Base-by-base conservation (phyloP, 1,284 basidiomycete genomes). In the Pascua guehoae region DNA sequence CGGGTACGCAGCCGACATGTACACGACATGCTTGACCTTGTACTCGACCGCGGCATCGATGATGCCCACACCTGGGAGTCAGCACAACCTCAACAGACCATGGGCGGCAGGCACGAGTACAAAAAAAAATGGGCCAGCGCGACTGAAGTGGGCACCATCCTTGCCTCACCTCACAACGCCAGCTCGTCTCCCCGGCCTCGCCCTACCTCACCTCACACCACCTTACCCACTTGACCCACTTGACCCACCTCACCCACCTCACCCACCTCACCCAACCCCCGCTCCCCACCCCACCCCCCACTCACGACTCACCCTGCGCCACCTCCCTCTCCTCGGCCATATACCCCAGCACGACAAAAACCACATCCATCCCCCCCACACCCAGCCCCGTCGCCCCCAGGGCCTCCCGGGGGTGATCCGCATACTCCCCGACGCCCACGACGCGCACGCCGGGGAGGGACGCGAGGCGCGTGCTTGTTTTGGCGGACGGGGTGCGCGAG, bases 1-100 rank as follows among this genome's bases (percentile, higher is more conserved):
- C 44, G 24, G 24, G 7, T 32, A 32, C 24, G 24, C 24, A 32
- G 50, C 51, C 1, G 64, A 66, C 42, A 64, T 74, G 56, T 76
- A 79, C 37, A 80, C 72, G 49, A 79, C 73, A 56, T 79, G 77
- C 58, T 76, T 64, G 24, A 7, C 24, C 7, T 7, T 7, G 7
- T 32, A 32, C 24, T 32, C 24, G 24, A 32, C 24, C 24, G 24
- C 24, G 24, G 24, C 24, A 32, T 32, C 24, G 7, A 32, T 32
- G 24, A 32, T 32, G 24, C 24, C 24, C 24, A 32, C 24, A 32
- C 24, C 24, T 32, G 24, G n/a, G 4, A 37, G 43, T 57, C 43
- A 52, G 53, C 47, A 49, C 12, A 11, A 15, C 37, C 38, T 16
- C 39, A 10, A 12, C 47, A n/a, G n/a, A n/a, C n/a, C n/a, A n/a